Evolutionary conservation across 2,329 filamentous ascomycete genomes (phyloP).

Genomic region (Metarhizium sp.): DNA sequence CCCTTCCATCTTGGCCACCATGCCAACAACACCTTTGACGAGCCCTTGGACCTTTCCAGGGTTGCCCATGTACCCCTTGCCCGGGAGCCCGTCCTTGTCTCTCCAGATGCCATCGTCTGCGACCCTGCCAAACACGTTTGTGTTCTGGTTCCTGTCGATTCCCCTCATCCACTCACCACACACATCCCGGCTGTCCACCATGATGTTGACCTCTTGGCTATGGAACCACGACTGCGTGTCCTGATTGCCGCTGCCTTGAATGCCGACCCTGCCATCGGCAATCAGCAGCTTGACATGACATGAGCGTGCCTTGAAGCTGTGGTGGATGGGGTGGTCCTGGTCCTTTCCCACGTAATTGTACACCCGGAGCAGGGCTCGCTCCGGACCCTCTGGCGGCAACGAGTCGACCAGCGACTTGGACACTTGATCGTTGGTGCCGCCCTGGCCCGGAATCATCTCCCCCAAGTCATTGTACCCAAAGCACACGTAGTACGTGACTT

Average conservation of each 20-base stretch:
- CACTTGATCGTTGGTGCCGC: constrained; percentile 66
- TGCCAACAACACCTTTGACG: constrained; percentile 9
- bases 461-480: constrained; percentile 73
- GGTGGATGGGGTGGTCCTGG: constrained; percentile 57
- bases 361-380: constrained; percentile 38
- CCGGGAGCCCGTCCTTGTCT: constrained; percentile 8
- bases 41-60: constrained; percentile 8
- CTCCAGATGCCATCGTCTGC: constrained; percentile 11
- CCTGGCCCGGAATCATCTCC: constrained; percentile 66
- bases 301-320: constrained; percentile 53
- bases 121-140: constrained; percentile 33
- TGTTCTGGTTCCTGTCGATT: constrained; percentile 59
- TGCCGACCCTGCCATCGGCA: constrained; percentile 56
- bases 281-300: constrained; percentile 76
- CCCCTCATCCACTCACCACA: constrained; percentile 55
- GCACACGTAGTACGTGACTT: constrained; percentile 63
- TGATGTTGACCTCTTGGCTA: constrained; percentile 66
- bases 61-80: constrained; percentile 10
- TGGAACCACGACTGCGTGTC: constrained; percentile 77
- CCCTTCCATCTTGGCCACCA: constrained; percentile 10
- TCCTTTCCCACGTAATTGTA: constrained; percentile 69
- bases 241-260: constrained; percentile 70
- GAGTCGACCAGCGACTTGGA: constrained; percentile 48
- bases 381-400: constrained; percentile 35
- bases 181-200: constrained; percentile 56